A percentile compares a stretch with the other conserved stretches of the same genome.
Conservation (phyloP, 208 protist species). For the Giardia muris region DNA sequence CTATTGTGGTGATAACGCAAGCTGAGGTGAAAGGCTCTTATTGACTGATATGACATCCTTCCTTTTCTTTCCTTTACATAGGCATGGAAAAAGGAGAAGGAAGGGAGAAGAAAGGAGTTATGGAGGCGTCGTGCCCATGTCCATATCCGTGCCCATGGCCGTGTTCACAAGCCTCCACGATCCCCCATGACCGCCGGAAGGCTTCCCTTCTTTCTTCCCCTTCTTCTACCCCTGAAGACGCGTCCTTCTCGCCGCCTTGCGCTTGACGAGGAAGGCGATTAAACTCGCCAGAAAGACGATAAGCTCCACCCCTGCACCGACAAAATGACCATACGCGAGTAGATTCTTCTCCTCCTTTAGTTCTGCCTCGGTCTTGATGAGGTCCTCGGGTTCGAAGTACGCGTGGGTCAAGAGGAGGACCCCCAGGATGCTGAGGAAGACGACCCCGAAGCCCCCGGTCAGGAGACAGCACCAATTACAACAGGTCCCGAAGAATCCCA, state of each 20-base stretch:
- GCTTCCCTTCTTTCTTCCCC: too few species aligned
- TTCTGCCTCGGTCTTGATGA: not conserved
- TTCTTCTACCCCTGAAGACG: too few species aligned
- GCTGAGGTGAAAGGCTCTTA: too few species aligned
- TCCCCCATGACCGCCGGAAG: too few species aligned
- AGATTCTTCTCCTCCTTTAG: not conserved
- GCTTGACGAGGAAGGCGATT: not conserved
- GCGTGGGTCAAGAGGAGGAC: not conserved
- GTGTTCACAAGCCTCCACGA: too few species aligned
- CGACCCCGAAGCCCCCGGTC: not conserved
- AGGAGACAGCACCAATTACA: not conserved
- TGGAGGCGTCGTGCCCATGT: too few species aligned
- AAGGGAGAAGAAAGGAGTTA: too few species aligned
- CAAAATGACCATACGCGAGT: not conserved
- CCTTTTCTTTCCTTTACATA: too few species aligned
- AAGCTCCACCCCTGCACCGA: not conserved
- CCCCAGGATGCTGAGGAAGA: not conserved
- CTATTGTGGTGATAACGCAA: too few species aligned
- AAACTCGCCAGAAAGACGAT: not conserved
- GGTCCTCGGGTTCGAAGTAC: not conserved
- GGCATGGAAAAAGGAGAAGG: too few species aligned
- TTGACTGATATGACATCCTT: too few species aligned
- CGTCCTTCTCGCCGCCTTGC: not conserved
- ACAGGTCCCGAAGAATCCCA: not conserved
- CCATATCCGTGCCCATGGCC: too few species aligned